Evolutionary conservation across 2,329 filamentous ascomycete species (phyloP), one percentile per base, ranked within the genome.

Genomic region (Myriosclerotinia curreyana): DNA sequence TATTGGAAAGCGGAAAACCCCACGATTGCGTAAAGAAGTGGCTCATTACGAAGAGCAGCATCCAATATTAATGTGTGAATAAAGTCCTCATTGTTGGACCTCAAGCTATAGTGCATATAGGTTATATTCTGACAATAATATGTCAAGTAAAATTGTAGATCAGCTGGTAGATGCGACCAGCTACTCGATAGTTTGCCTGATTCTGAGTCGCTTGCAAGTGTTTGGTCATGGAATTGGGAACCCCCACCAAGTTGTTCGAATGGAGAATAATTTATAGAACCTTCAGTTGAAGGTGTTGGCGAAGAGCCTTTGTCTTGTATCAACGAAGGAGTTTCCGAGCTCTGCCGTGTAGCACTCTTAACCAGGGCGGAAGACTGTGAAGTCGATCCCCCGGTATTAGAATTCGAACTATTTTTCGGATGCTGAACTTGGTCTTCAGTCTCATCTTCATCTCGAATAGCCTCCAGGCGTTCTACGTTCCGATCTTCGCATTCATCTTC

Each of bases 1-100:
- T 89, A 83, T 70, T 96, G 92, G 72, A 97, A 98, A 0, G 93
- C 91, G 14, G 94, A 83, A 74, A 97, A 98, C 0, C 90, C 92
- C 12, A 93, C 90, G 5, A 97, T 79, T 0, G 93, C 92, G 74
- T 96, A 92, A 6, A 97, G 82, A 14, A 98, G 79, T 8, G 93
- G 86, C 66, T 96, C 90, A 73, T 92, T 88, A 75, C 84, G 83
- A 56, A 93, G 75, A 0, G 94, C 93, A 62, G 90, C 80, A 49
- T 86, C 86, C 25, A 93, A 81, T 51, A 96, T 82, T 8, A 85
- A 86, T 12, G 81, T 83, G 56, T 85, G 86, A 67, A 97, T 86
- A 74, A 97, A 96, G 66, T 87, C 81, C 53, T 86, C 83, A 14
- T 83, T 80, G 72, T 94, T 88, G 69, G 83, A 82, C 67, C 89